A percentile compares a stretch with the other conserved stretches of the same genome.
phyloP scores from a whole-genome alignment of 352 stramenopile species.

The Phytophthora sojae region DNA sequence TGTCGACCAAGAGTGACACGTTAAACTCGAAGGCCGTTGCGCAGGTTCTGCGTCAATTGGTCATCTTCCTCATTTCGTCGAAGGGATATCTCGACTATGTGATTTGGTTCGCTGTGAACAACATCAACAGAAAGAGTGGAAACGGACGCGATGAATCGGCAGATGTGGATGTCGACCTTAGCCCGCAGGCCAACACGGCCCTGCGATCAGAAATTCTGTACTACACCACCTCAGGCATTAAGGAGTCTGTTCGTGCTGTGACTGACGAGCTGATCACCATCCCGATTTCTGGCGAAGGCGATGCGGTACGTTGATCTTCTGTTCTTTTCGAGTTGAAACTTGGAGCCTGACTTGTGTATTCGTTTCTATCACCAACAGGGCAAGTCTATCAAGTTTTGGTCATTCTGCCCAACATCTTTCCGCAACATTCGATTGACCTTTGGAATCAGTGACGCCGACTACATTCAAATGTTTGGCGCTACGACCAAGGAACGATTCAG shows the following conservation, averaged over 20 bases:
- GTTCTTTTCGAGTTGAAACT: background rate
- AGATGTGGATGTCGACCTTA: conserved; percentile 87
- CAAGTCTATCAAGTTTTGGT: conserved; percentile 91
- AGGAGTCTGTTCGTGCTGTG: conserved; percentile 81
- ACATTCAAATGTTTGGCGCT: conserved; percentile 84
- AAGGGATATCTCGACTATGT: conserved; percentile 91
- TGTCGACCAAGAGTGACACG: conserved; percentile 73
- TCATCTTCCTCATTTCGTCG: conserved; percentile 84
- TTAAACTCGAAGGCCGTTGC: conserved; percentile 66
- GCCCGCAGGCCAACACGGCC: conserved; percentile 89
- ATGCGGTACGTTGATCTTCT: conserved; percentile 48
- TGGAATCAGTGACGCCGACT: conserved; percentile 85
- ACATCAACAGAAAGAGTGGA: conserved; percentile 69
- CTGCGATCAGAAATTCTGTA: conserved; percentile 90
- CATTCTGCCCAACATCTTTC: conserved; percentile 87
- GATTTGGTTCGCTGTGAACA: conserved; percentile 93
- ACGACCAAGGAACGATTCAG: conserved; percentile 91
- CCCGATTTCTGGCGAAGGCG: conserved; percentile 79
- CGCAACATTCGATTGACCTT: conserved; percentile 84
- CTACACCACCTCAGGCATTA: conserved; percentile 92
- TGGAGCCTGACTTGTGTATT: background rate
- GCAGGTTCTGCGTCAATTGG: conserved; percentile 83
- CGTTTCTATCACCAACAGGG: conserved; percentile 34
- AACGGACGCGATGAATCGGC: conserved; percentile 67
- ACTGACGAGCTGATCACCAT: conserved; percentile 81